phyloP scores from a whole-genome alignment of 345 rosid species.

The Ceriops decandra region DNA sequence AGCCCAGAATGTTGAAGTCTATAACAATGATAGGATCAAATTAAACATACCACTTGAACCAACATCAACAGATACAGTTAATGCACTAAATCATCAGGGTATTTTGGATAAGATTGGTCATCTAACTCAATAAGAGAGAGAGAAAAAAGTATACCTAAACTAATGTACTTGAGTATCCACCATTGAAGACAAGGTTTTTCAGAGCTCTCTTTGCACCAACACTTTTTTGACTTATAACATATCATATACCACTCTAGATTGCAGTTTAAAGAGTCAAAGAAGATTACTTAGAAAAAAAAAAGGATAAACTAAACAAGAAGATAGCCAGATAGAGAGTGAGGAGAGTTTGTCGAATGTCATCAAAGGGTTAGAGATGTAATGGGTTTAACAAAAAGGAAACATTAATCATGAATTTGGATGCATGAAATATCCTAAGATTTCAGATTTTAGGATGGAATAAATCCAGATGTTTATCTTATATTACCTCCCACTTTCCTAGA shows the following conservation, averaged over 20 bases:
- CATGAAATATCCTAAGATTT: not conserved
- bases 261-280: conserved; percentile 18
- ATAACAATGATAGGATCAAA: too few species aligned
- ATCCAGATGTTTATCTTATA: not conserved
- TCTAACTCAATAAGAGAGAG: not conserved
- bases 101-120: too few species aligned
- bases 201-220: conserved; percentile 53
- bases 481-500: not conserved
- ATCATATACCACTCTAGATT: conserved; percentile 42
- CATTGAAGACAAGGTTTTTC: conserved; percentile 38
- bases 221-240: conserved; percentile 48
- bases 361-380: not conserved
- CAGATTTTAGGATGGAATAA: not conserved
- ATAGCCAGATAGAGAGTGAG: not conserved
- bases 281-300: conserved; percentile 2
- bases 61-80: too few species aligned
- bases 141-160: conserved; percentile 33
- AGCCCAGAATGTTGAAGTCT: too few species aligned
- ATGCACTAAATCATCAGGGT: too few species aligned
- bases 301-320: not conserved
- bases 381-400: not conserved
- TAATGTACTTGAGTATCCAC: conserved; percentile 28
- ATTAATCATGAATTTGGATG: not conserved
- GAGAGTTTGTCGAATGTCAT: not conserved
- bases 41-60: too few species aligned